These are phyloP conservation scores for Mycena albidolilacea DNA, from an alignment of 768 basidiomycete genomes.

Conservation along the genomic window DNA sequence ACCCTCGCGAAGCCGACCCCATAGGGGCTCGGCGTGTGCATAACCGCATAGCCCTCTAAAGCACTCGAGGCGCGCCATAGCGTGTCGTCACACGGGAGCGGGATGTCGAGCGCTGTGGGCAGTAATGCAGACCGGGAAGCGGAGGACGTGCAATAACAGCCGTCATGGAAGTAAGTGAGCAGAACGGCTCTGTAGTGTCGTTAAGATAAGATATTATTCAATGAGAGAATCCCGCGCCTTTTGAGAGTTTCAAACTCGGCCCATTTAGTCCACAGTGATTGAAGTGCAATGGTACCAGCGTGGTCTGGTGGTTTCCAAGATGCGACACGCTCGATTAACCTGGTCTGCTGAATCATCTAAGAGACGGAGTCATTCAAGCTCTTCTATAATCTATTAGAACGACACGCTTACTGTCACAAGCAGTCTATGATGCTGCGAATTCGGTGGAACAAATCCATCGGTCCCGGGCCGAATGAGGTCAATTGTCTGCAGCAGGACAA, in stretches of 20 bases:
- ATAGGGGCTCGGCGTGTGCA: slow-evolving; percentile 59
- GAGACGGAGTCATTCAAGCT: neutral
- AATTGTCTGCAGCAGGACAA: slow-evolving; percentile 69
- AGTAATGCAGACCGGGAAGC: slow-evolving; percentile 63
- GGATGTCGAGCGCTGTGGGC: slow-evolving; percentile 63
- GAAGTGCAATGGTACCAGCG: slow-evolving; percentile 52
- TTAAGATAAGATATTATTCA: neutral
- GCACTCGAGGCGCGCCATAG: slow-evolving; percentile 66
- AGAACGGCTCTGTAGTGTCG: slow-evolving; percentile 51
- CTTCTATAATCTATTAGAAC: neutral
- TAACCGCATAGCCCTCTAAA: slow-evolving; percentile 61
- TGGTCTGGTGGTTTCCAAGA: slow-evolving; percentile 63
- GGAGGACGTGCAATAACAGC: slow-evolving; percentile 68
- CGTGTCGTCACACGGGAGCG: slow-evolving; percentile 70
- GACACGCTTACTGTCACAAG: slow-evolving; percentile 67
- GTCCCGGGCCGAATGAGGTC: slow-evolving; percentile 66
- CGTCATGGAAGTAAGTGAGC: slow-evolving; percentile 71
- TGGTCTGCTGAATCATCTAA: slow-evolving; percentile 65
- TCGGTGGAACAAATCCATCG: slow-evolving; percentile 42
- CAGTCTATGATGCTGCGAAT: slow-evolving; percentile 67
- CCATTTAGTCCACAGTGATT: slow-evolving; percentile 69
- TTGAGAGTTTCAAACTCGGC: slow-evolving; percentile 69
- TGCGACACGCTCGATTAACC: slow-evolving; percentile 58
- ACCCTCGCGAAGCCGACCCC: slow-evolving; percentile 53
- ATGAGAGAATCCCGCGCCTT: slow-evolving; percentile 55